phyloP scores from a whole-genome alignment of 1,284 basidiomycete genomes.

The Ganoderma lucidum region DNA sequence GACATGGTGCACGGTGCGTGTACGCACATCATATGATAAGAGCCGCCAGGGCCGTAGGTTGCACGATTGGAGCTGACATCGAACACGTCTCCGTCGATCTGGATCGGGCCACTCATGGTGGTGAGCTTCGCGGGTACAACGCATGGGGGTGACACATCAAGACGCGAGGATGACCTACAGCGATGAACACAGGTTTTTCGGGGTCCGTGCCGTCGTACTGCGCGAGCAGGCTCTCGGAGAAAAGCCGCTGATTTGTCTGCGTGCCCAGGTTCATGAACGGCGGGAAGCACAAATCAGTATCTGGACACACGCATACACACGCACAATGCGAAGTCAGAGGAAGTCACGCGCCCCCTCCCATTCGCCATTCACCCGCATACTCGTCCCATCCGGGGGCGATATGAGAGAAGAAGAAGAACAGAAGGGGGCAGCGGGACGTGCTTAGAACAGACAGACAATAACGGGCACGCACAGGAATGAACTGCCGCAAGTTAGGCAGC shows the following conservation, averaged over 20 bases:
- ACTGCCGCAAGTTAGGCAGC: constrained; percentile 36
- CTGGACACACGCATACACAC: constrained; percentile 10
- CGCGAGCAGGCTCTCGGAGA: constrained; percentile 75
- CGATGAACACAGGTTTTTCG: constrained; percentile 85
- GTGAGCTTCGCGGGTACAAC: constrained; percentile 33
- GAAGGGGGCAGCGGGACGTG: constrained; percentile 12
- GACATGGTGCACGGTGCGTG: constrained; percentile 18
- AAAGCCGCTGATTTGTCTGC: constrained; percentile 67
- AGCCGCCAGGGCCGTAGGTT: constrained; percentile 91
- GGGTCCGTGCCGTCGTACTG: constrained; percentile 79
- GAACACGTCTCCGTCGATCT: constrained; percentile 94
- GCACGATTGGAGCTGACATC: constrained; percentile 83
- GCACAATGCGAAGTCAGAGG: neutral
- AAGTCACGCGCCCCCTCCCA: constrained; percentile 19
- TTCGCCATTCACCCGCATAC: constrained; percentile 5
- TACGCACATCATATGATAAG: constrained; percentile 84
- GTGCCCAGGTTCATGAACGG: neutral
- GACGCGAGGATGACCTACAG: constrained; percentile 57
- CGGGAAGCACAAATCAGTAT: constrained; percentile 27
- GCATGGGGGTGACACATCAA: constrained; percentile 29
- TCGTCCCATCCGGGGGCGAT: constrained; percentile 17
- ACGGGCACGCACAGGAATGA: constrained; percentile 37
- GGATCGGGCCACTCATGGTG: constrained; percentile 25
- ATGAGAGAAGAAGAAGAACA: constrained; percentile 6
- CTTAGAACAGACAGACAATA: constrained; percentile 8